Evolutionary conservation across 768 basidiomycete genomes (phyloP).

Genomic region (Symmetrospora coprosmae): DNA sequence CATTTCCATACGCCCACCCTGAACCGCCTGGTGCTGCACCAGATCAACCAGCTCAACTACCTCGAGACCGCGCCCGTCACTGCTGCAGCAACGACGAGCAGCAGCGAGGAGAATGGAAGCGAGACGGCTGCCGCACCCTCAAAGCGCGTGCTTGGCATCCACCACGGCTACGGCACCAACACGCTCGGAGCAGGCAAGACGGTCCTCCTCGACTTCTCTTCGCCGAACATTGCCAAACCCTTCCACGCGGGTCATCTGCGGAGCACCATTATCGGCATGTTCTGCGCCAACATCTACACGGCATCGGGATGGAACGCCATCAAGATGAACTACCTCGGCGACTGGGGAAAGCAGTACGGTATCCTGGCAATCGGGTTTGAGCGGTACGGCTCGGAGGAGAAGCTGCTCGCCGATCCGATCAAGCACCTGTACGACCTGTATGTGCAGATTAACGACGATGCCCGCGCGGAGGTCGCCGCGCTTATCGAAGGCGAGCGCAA

Average conservation of each 20-base stretch:
- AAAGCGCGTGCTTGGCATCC: not conserved
- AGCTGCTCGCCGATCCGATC: conserved; percentile 73
- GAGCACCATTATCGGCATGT: conserved; percentile 97
- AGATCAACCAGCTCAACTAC: conserved; percentile 53
- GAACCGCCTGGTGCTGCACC: conserved; percentile 52
- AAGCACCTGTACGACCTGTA: conserved; percentile 90
- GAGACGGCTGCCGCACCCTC: conserved; percentile 33
- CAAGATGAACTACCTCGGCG: conserved; percentile 85
- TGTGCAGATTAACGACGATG: conserved; percentile 77
- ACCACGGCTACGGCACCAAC: conserved; percentile 63
- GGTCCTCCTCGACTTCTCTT: conserved; percentile 78
- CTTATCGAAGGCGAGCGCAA: conserved; percentile 32
- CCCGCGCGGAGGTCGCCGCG: conserved; percentile 33
- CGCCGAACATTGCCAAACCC: conserved; percentile 92
- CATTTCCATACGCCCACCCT: conserved; percentile 53
- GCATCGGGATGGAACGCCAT: conserved; percentile 86
- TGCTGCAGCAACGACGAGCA: not conserved
- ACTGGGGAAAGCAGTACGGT: conserved; percentile 89
- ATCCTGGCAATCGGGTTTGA: conserved; percentile 72
- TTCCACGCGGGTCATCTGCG: conserved; percentile 96
- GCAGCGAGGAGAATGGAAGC: conserved; percentile 32
- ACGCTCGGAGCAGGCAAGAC: conserved; percentile 63
- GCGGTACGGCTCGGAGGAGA: conserved; percentile 69
- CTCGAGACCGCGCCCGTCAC: conserved; percentile 18
- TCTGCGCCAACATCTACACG: conserved; percentile 76